phyloP scores from a whole-genome alignment of 192 early-diverging fungal species.

The Chytriomyces sp. region DNA sequence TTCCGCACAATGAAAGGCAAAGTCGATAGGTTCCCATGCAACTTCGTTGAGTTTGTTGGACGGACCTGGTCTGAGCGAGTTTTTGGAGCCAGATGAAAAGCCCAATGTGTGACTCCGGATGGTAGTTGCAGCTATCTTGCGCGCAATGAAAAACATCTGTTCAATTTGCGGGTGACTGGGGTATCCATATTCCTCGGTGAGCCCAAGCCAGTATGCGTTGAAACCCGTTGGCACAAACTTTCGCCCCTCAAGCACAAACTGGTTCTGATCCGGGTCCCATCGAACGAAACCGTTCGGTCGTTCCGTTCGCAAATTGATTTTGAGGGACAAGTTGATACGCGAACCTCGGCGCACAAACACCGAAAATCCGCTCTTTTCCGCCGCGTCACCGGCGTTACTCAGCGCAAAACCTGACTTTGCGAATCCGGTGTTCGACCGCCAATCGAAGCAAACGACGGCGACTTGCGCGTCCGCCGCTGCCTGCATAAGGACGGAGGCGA shows the following conservation, averaged over 20 bases:
- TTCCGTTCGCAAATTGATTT: not conserved
- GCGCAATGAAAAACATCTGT: conserved; percentile 1
- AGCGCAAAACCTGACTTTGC: not conserved
- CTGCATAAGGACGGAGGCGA: not conserved
- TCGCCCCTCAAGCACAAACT: not conserved
- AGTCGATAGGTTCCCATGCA: not conserved
- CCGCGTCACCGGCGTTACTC: not conserved
- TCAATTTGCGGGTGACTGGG: not conserved
- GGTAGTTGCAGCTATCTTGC: not conserved
- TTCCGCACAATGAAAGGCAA: not conserved
- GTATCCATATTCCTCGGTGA: not conserved
- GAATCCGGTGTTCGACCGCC: not conserved
- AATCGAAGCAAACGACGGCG: not conserved
- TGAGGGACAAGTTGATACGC: not conserved
- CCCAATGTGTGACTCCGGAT: not conserved
- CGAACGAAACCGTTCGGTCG: not conserved
- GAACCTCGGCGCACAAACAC: not conserved
- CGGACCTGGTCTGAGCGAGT: not conserved
- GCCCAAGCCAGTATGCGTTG: conserved; percentile 5
- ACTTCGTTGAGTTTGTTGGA: not conserved
- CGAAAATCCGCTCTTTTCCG: not conserved
- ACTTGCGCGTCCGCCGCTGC: not conserved
- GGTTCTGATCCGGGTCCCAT: not conserved
- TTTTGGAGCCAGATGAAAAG: not conserved
- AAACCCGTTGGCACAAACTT: conserved; percentile 5